Conservation (phyloP, 495 filamentous ascomycete genomes). For the Penicillium lagena region DNA sequence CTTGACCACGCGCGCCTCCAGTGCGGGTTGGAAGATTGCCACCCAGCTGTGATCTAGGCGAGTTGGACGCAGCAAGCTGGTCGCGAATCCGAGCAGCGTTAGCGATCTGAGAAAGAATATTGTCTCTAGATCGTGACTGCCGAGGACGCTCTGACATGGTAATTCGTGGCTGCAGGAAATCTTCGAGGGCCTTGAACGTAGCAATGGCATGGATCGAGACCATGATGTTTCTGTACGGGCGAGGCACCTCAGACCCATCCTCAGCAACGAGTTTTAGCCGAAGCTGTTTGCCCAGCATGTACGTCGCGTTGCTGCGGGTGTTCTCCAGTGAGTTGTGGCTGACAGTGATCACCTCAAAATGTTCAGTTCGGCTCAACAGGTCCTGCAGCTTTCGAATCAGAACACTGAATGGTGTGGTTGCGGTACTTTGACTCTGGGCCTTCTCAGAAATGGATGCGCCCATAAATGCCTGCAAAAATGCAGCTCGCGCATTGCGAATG, state of each 20-base stretch:
- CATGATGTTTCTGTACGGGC: constrained; percentile 84
- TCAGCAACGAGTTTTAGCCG: constrained; percentile 84
- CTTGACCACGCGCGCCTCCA: constrained; percentile 15
- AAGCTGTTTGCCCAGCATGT: constrained; percentile 95
- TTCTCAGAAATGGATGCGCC: constrained; percentile 55
- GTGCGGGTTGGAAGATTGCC: constrained; percentile 18
- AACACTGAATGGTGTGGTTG: constrained; percentile 81
- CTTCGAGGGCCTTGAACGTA: constrained; percentile 93
- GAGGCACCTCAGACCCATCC: constrained; percentile 82
- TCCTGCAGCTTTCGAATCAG: constrained; percentile 93
- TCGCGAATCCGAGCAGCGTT: constrained; percentile 57
- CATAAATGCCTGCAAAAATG: constrained; percentile 97
- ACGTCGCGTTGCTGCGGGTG: constrained; percentile 83
- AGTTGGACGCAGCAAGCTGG: constrained; percentile 26
- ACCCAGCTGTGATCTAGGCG: constrained; percentile 20
- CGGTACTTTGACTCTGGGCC: constrained; percentile 55
- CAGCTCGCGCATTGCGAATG: constrained; percentile 61
- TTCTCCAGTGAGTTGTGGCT: constrained; percentile 89
- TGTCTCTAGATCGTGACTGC: constrained; percentile 58
- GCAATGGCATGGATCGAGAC: constrained; percentile 98
- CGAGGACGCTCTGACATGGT: constrained; percentile 75
- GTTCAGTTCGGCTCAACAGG: constrained; percentile 89
- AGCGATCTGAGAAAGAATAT: constrained; percentile 69
- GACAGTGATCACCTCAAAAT: constrained; percentile 95
- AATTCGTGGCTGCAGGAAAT: constrained; percentile 90